Percentiles rank a stretch among this genome's conserved stretches.
Conservation (phyloP, 129 eudicot species). For the Rutidosis leptorrhynchoides region DNA sequence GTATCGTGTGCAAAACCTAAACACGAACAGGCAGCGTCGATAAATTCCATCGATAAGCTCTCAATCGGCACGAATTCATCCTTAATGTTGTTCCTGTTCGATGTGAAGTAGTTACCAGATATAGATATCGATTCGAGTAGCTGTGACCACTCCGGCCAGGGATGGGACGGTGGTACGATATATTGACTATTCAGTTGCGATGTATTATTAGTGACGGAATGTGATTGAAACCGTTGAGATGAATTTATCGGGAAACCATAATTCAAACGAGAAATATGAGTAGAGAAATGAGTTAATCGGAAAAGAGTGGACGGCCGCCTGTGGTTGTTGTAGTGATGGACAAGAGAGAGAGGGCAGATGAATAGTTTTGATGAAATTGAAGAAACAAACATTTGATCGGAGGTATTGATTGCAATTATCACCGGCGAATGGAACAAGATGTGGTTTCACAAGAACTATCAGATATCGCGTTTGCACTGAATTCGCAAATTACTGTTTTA, state of each 20-base stretch:
- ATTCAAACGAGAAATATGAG: conserved; percentile 12
- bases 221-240: conserved; percentile 35
- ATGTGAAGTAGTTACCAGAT: conserved; percentile 2
- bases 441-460: background rate
- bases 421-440: background rate
- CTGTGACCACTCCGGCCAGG: conserved; percentile 70
- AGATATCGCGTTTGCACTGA: background rate
- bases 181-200: background rate
- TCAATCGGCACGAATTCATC: conserved; percentile 53
- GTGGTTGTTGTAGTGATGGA: conserved; percentile 31
- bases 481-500: background rate
- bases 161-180: conserved; percentile 36
- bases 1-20: conserved; percentile 55
- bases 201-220: conserved; percentile 2
- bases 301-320: conserved; percentile 27
- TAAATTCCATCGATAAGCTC: conserved; percentile 48
- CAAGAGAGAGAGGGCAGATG: conserved; percentile 38
- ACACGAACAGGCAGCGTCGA: conserved; percentile 47
- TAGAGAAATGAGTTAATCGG: conserved; percentile 23
- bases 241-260: conserved; percentile 23
- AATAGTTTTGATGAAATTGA: conserved; percentile 40
- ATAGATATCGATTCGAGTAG: conserved; percentile 35
- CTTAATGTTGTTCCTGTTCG: conserved; percentile 11
- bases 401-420: background rate
- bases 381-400: conserved; percentile 35